Conservation (phyloP, 202 grass and related monocot genomes). For the Dendrocalamus latiflorus region DNA sequence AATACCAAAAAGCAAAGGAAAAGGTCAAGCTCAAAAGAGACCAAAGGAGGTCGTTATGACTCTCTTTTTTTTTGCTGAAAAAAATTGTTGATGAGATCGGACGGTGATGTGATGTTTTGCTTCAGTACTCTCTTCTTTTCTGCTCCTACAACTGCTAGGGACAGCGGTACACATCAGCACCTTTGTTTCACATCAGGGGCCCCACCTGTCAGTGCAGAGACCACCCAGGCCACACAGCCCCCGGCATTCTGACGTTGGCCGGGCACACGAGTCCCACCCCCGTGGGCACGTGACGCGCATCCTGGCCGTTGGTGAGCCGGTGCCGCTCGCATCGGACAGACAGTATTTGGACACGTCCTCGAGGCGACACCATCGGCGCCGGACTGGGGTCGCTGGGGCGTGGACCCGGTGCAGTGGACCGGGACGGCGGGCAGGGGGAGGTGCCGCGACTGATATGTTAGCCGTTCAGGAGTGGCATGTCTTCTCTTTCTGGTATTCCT, state of each 20-base stretch:
- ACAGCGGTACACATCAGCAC: background rate
- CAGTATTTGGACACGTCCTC: background rate
- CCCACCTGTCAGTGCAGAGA: background rate
- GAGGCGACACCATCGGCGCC: background rate
- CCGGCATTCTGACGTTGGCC: constrained; percentile 3
- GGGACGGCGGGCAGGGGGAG: background rate
- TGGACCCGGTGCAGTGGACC: background rate
- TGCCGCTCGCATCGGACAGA: background rate
- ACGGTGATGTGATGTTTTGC: constrained; percentile 5
- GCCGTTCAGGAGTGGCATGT: background rate
- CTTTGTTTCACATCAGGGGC: background rate
- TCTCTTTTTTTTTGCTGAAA: background rate
- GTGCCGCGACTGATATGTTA: too few species aligned
- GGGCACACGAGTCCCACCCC: background rate
- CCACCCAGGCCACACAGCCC: background rate
- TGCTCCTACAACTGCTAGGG: background rate
- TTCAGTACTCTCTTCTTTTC: background rate
- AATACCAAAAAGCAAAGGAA: background rate
- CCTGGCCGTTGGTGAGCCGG: background rate
- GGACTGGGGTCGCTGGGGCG: background rate
- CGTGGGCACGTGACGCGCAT: background rate
- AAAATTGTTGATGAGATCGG: constrained; percentile 1
- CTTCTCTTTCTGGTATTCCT: too few species aligned
- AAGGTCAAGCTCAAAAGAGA: background rate
- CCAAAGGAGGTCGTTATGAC: constrained; percentile 28